Percentiles rank a stretch among this genome's conserved stretches.
phyloP scores from a whole-genome alignment of 2,329 filamentous ascomycete species.

The Penicillium italicum region DNA sequence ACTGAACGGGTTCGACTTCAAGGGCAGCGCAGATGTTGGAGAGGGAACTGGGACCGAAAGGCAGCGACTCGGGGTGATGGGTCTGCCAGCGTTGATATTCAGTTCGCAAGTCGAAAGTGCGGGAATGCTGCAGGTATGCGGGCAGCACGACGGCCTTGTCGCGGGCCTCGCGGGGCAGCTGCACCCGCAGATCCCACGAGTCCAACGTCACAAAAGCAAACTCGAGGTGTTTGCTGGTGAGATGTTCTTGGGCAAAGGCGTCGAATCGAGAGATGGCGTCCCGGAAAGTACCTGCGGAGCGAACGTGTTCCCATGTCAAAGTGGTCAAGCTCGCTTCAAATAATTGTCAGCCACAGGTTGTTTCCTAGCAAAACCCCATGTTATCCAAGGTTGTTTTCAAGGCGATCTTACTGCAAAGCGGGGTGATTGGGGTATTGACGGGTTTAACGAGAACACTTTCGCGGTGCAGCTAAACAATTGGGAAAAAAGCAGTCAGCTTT shows the following conservation, averaged over 20 bases:
- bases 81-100: conserved; percentile 99
- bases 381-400: conserved; percentile 30
- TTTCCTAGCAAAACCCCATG: conserved; percentile 12
- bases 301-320: conserved; percentile 97
- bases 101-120: conserved; percentile 92
- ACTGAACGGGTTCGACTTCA: conserved; percentile 96
- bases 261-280: conserved; percentile 96
- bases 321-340: conserved; percentile 85
- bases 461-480: conserved; percentile 68
- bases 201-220: conserved; percentile 98
- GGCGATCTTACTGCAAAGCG: conserved; percentile 85
- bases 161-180: conserved; percentile 93
- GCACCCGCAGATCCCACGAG: conserved; percentile 96
- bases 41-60: conserved; percentile 91
- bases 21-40: conserved; percentile 97
- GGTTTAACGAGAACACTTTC: conserved; percentile 97
- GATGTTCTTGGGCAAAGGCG: conserved; percentile 84
- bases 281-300: conserved; percentile 93
- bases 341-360: conserved; percentile 26
- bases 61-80: conserved; percentile 94
- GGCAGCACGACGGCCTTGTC: conserved; percentile 97
- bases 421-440: conserved; percentile 97
- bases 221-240: conserved; percentile 85
- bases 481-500: conserved; percentile 26
- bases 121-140: conserved; percentile 94